Conservation (phyloP, 441 rosid species). For the Isatis lusitanica region DNA sequence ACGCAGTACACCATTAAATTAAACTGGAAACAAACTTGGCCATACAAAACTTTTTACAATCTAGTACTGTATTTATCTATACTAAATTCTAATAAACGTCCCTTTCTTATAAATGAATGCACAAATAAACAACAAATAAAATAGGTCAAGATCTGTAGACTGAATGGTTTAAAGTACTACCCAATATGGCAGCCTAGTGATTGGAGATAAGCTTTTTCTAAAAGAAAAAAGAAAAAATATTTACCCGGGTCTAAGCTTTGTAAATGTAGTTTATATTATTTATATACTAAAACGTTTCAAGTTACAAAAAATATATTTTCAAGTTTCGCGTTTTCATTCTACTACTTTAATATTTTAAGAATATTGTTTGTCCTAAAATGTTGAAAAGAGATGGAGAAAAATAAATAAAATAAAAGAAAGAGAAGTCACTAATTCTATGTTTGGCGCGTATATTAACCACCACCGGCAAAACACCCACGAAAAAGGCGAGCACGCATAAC, state of each 20-base stretch:
- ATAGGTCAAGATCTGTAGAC: slow-evolving; percentile 21
- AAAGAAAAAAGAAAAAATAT: background rate
- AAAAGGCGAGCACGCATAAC: slow-evolving; percentile 36
- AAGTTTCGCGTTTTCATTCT: background rate
- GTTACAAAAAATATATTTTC: background rate
- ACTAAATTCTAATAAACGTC: slow-evolving; percentile 11
- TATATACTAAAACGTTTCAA: background rate
- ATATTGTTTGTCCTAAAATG: background rate
- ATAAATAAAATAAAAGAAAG: background rate
- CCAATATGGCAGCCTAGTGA: slow-evolving; percentile 5
- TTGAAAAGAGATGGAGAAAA: background rate
- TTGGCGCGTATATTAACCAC: slow-evolving; percentile 78
- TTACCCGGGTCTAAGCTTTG: background rate
- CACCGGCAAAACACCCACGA: slow-evolving; percentile 39
- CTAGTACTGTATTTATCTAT: background rate
- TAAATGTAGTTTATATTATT: background rate
- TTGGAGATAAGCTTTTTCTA: background rate
- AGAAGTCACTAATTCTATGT: slow-evolving; percentile 25
- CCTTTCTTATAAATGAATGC: background rate
- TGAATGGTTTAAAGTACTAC: slow-evolving; percentile 26
- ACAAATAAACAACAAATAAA: slow-evolving; percentile 20
- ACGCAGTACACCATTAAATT: background rate
- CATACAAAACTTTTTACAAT: background rate
- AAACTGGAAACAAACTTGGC: slow-evolving; percentile 5
- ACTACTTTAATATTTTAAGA: background rate